Conservation (phyloP, 352 stramenopile genomes). For the Phytophthora vignae region DNA sequence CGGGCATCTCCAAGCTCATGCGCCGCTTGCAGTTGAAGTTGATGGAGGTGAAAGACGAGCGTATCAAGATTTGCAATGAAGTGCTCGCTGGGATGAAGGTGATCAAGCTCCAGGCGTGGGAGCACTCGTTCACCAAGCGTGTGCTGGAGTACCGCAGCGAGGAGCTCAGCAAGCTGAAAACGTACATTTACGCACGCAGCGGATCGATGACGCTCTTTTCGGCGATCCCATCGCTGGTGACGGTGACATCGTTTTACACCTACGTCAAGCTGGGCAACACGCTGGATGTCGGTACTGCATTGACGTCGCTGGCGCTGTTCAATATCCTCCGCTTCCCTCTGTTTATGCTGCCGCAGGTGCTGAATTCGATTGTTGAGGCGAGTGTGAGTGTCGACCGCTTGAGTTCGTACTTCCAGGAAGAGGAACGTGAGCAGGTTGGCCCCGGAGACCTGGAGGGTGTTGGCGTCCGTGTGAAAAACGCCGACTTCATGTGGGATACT, state of each 20-base stretch:
- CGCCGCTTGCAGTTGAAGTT: slow-evolving; percentile 83
- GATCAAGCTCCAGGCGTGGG: slow-evolving; percentile 98
- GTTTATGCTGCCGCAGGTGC: slow-evolving; percentile 95
- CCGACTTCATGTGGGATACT: slow-evolving; percentile 74
- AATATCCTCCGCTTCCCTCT: slow-evolving; percentile 98
- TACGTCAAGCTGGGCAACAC: slow-evolving; percentile 87
- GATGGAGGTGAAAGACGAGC: slow-evolving; percentile 93
- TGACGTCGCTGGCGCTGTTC: slow-evolving; percentile 93
- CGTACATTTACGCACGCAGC: slow-evolving; percentile 63
- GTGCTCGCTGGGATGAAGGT: slow-evolving; percentile 95
- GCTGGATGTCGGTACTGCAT: slow-evolving; percentile 92
- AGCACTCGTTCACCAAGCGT: slow-evolving; percentile 80
- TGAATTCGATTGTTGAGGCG: slow-evolving; percentile 96
- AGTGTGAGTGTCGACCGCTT: slow-evolving; percentile 73
- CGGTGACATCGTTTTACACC: slow-evolving; percentile 89
- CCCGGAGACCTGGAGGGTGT: slow-evolving; percentile 73
- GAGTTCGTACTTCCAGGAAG: slow-evolving; percentile 60
- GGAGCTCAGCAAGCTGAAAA: slow-evolving; percentile 84
- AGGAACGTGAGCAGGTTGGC: slow-evolving; percentile 74
- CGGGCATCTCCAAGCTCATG: slow-evolving; percentile 80
- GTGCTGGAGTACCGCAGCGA: slow-evolving; percentile 68
- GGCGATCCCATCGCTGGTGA: slow-evolving; percentile 94
- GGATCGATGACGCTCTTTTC: slow-evolving; percentile 74
- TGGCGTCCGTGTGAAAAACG: slow-evolving; percentile 47
- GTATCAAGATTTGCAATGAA: slow-evolving; percentile 95